Evolutionary conservation across 2,329 filamentous ascomycete species (phyloP), one percentile per base, ranked within the genome.

Genomic region (Fusarium temperatum): DNA sequence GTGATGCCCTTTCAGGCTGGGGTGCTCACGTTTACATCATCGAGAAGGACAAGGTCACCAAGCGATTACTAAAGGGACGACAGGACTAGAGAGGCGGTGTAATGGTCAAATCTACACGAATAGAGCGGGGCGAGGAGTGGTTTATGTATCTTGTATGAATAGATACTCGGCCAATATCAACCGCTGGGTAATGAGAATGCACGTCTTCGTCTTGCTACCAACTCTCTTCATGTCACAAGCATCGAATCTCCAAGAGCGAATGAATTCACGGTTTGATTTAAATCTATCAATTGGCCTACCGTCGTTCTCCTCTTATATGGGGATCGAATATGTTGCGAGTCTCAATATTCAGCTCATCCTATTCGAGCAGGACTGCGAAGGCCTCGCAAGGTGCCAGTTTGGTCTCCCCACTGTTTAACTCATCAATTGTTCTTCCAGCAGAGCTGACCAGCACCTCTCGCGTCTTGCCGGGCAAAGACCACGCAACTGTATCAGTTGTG

Each of bases 41-140:
- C 84, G 96, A 98, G 89, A 99, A 99, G 90, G 95, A 98, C 87
- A 98, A 98, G 93, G 94, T 99, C 74, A 98, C 96, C 81, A 98
- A 98, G 92, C 90, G 96, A 83, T 91, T 99, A 91, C 88, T 99
- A 84, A 98, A 98, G 91, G 95, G 95, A 82, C 91, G 95, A 87
- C 96, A 98, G 87, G 96, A 98, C 84, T 95, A 94, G 74, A 77
- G 62, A 32, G 60, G 57, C 35, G 59, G 60, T 24, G 67, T 67
- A 63, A 68, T 64, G 47, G 54, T 59, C 39, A 75, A 68, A 70
- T 63, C 63, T 68, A 55, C 67, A 56, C 70, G 67, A 45, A 54
- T 64, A 70, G 66, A 66, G 54, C 55, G 48, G 63, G 63, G 54
- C 56, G 62, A 57, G 58, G 50, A 63, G 68, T 72, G 74, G 70